Conservation (phyloP, 148 eudicot genomes). For the Camellia sinensis region DNA sequence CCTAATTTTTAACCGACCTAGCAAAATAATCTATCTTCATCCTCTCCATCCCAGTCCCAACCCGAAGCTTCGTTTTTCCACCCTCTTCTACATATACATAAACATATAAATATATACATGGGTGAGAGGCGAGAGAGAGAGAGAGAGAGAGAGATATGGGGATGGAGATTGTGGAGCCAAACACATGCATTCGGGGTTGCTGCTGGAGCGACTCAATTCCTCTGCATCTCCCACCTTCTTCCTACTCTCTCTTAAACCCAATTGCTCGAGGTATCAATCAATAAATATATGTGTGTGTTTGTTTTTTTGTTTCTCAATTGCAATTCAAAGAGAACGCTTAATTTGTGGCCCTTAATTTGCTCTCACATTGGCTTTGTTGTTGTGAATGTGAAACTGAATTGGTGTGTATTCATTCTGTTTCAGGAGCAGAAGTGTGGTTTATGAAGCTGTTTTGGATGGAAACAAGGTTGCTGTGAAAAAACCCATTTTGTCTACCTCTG, state of each 20-base stretch:
- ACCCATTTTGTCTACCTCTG: constrained; percentile 83
- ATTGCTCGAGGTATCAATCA: constrained; percentile 64
- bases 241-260: constrained; percentile 58
- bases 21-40: background rate
- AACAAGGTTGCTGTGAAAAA: constrained; percentile 75
- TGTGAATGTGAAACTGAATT: background rate
- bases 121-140: too few species aligned
- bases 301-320: background rate
- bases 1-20: too few species aligned
- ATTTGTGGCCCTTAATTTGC: background rate
- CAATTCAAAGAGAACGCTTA: background rate
- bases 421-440: constrained; percentile 94
- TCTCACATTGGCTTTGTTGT: background rate
- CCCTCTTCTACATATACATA: background rate
- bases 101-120: background rate
- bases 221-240: constrained; percentile 74
- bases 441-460: constrained; percentile 72
- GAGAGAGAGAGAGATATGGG: constrained; percentile 41
- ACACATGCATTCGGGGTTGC: constrained; percentile 84
- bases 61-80: constrained; percentile 7
- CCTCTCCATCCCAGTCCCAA: background rate
- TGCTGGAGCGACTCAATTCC: constrained; percentile 80
- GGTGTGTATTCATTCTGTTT: constrained; percentile 1
- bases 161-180: constrained; percentile 56
- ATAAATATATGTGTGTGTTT: background rate